A percentile compares a stretch with the other conserved stretches of the same genome.
Evolutionary conservation across 1,284 basidiomycete species (phyloP).

Genomic region (Thelephora terrestris): DNA sequence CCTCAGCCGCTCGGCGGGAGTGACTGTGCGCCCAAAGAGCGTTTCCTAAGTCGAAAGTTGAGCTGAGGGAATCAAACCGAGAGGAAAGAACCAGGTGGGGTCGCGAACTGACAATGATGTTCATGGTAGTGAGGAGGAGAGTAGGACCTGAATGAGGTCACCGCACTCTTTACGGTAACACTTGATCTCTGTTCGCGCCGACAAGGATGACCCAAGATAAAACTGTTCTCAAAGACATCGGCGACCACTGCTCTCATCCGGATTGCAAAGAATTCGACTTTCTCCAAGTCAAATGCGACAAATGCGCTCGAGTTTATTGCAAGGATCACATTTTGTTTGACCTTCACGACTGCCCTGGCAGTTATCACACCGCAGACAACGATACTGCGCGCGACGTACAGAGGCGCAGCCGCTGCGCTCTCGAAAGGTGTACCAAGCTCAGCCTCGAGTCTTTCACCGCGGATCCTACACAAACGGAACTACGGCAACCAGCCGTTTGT

Average conservation of each 20-base stretch:
- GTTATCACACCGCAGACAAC: slow-evolving; percentile 4
- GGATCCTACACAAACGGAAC: slow-evolving; percentile 17
- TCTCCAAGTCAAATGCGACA: slow-evolving; percentile 47
- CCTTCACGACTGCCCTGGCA: slow-evolving; percentile 40
- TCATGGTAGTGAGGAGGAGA: slow-evolving; percentile 36
- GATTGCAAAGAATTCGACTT: slow-evolving; percentile 51
- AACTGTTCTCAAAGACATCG: slow-evolving; percentile 24
- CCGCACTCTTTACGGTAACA: no score
- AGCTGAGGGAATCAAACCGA: slow-evolving; percentile 5
- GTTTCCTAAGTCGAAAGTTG: slow-evolving; percentile 54
- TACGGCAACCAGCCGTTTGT: slow-evolving; percentile 34
- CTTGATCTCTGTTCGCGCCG: slow-evolving; percentile 1
- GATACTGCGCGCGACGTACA: slow-evolving; percentile 9
- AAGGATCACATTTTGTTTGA: slow-evolving; percentile 47
- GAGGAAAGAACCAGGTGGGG: neutral
- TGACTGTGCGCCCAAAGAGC: slow-evolving; percentile 88
- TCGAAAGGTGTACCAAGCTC: slow-evolving; percentile 40
- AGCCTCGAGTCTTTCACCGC: slow-evolving; percentile 33
- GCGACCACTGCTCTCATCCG: slow-evolving; percentile 42
- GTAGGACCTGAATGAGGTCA: no score
- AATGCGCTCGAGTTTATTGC: slow-evolving; percentile 44
- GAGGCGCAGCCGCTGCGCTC: slow-evolving; percentile 39
- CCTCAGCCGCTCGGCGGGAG: slow-evolving; percentile 91
- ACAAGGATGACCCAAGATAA: slow-evolving; percentile 14
- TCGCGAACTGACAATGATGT: slow-evolving; percentile 50